phyloP scores from a whole-genome alignment of 352 stramenopile species.

The Chrysophaeum taylorii region DNA sequence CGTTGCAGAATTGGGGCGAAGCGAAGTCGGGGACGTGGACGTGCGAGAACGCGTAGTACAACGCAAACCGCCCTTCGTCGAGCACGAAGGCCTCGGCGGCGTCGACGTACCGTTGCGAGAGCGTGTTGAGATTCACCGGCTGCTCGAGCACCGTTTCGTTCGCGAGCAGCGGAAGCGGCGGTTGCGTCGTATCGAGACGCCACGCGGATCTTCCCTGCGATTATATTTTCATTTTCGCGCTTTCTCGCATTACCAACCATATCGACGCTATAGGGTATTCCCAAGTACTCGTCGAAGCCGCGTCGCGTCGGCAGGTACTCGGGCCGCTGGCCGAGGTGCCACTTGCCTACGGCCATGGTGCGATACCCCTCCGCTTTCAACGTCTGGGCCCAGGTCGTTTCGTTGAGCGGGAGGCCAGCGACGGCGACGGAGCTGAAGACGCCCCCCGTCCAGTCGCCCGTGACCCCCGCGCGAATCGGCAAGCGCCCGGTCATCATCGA shows the following conservation, averaged over 20 bases:
- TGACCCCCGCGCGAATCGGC: slow-evolving; percentile 24
- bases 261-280: slow-evolving; percentile 12
- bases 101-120: slow-evolving; percentile 30
- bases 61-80: slow-evolving; percentile 27
- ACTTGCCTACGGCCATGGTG: slow-evolving; percentile 40
- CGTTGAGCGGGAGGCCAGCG: slow-evolving; percentile 30
- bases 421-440: slow-evolving; percentile 22
- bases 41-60: slow-evolving; percentile 33
- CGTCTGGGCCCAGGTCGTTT: slow-evolving; percentile 33
- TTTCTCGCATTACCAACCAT: too few relatives aligned
- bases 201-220: too few relatives aligned
- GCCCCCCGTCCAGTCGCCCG: too few relatives aligned
- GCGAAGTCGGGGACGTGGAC: slow-evolving; percentile 31
- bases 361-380: slow-evolving; percentile 31
- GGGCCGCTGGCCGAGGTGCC: slow-evolving; percentile 37
- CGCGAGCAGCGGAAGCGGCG: too few relatives aligned
- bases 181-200: too few relatives aligned
- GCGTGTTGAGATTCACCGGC: slow-evolving; percentile 29
- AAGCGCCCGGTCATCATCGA: slow-evolving; percentile 33
- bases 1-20: slow-evolving; percentile 17
- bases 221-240: too few relatives aligned
- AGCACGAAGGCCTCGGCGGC: too few relatives aligned
- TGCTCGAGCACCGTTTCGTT: slow-evolving; percentile 31
- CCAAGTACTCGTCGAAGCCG: slow-evolving; percentile 36
- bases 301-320: slow-evolving; percentile 30